Evolutionary conservation across 2,329 filamentous ascomycete genomes (phyloP), one percentile per base, ranked within the genome.

Genomic region (Xylaria sp.): DNA sequence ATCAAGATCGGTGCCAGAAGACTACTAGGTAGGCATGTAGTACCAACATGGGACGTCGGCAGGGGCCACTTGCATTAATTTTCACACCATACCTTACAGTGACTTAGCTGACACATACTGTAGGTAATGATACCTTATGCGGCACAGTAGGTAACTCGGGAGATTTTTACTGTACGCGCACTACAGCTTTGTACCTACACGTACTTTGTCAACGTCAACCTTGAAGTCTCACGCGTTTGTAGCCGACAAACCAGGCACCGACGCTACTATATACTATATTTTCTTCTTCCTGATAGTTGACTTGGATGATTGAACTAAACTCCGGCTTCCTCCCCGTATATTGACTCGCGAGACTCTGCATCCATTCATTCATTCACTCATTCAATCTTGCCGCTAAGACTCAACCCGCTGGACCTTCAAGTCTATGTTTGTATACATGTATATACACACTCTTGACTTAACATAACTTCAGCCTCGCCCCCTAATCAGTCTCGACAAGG

Each of bases 191-290:
- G 36, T 38, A 38, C 36, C 20, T 28, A 17, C 59, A 38, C 36
- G 13, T 28, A 17, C 59, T 51, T 61, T 60, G 44, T 60, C 31
- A 17, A 44, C 36, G 42, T 48, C n/a, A 5, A 36, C 48, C 63
- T 31, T 10, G 17, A 23, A 23, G n/a, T 28, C 44, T 67, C 57
- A 65, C 67, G 68, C 65, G 68, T 65, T 62, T 62, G 44, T 49
- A 44, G 13, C 26, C 23, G 23, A 36, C 49, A 61, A 13, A 5
- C 51, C 26, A 15, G 53, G 40, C 58, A 40, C 20, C 49, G 31
- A 56, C 61, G 38, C 38, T 54, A 53, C 31, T 46, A 54, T n/a
- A 31, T 48, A 53, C 31, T 46, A 54, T n/a, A 31, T 15, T 42
- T 23, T 20, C 49, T 13, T 28, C 15, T 7, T 10, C 4, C 31